Evolutionary conservation across 108 stramenopile genomes (phyloP).

Genomic region (Stephanodiscus minutulus): DNA sequence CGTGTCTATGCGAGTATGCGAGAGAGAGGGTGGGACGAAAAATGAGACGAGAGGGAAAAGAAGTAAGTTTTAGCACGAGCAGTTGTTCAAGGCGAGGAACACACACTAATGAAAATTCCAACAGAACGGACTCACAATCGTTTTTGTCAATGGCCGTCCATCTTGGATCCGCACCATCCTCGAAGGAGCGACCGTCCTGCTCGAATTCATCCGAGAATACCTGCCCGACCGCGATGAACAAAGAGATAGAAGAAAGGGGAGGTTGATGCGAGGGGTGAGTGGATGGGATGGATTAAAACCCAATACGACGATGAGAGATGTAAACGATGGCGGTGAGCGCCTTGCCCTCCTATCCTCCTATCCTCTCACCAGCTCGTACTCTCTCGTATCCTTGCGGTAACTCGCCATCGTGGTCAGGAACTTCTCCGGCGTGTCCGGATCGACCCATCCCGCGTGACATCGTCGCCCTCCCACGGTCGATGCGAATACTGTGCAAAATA

Average conservation of each 20-base stretch:
- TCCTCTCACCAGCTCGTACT: constrained; percentile 68
- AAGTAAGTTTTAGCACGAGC: too few relatives aligned
- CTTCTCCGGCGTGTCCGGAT: constrained; percentile 77
- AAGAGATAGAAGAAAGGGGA: too few relatives aligned
- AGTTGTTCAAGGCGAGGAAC: neutral
- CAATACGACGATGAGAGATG: neutral
- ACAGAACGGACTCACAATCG: constrained; percentile 51
- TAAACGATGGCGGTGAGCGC: neutral
- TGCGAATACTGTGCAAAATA: constrained; percentile 4
- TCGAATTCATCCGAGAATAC: constrained; percentile 97
- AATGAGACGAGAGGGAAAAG: neutral
- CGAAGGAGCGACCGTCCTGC: constrained; percentile 80
- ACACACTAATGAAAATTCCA: too few relatives aligned
- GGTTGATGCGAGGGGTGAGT: neutral
- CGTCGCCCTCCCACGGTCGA: neutral
- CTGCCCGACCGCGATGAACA: constrained; percentile 11
- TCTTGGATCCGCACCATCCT: constrained; percentile 92
- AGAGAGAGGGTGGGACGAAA: constrained; percentile 1
- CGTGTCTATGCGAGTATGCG: constrained; percentile 58
- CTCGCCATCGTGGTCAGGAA: constrained; percentile 29
- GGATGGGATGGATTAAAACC: neutral
- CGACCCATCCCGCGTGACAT: constrained; percentile 63
- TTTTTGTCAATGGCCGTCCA: constrained; percentile 96
- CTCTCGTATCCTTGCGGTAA: constrained; percentile 48
- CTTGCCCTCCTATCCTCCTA: too few relatives aligned